A percentile compares a stretch with the other conserved stretches of the same genome.
Evolutionary conservation across 1,284 basidiomycete genomes (phyloP).

Genomic region (Cronartium quercuum): DNA sequence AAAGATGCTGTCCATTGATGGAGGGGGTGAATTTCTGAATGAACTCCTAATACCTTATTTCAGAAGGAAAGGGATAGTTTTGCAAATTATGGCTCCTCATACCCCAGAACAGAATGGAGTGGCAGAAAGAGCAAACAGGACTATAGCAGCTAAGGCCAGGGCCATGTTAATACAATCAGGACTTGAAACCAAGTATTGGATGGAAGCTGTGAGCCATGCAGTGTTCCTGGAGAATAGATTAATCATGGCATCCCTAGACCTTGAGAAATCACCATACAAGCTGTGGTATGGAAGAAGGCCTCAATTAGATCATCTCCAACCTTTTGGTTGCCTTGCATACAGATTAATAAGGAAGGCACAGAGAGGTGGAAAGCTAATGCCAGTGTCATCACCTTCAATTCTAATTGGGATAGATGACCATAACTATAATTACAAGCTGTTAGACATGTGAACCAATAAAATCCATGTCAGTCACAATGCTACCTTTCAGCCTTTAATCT

Average conservation of each 20-base stretch:
- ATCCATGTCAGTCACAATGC: background rate
- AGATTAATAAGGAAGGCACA: background rate
- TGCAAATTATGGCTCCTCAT: background rate
- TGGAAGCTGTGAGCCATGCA: background rate
- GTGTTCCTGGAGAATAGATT: background rate
- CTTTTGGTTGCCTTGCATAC: background rate
- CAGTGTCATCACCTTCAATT: background rate
- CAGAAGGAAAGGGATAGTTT: background rate
- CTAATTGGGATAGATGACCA: background rate
- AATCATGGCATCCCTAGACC: background rate
- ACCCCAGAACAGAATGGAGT: background rate
- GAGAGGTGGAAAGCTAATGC: background rate
- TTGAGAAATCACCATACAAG: background rate
- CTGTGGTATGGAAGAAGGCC: background rate
- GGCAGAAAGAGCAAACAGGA: background rate
- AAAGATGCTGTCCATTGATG: background rate
- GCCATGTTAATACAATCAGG: background rate
- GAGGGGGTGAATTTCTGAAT: background rate
- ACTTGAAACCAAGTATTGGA: background rate
- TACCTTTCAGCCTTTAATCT: background rate
- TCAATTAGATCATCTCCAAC: background rate
- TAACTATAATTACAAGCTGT: background rate
- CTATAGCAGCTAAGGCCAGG: background rate
- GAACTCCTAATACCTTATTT: background rate
- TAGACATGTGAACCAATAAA: background rate